Conservation (phyloP, 495 filamentous ascomycete genomes). For the Extremus antarcticus region DNA sequence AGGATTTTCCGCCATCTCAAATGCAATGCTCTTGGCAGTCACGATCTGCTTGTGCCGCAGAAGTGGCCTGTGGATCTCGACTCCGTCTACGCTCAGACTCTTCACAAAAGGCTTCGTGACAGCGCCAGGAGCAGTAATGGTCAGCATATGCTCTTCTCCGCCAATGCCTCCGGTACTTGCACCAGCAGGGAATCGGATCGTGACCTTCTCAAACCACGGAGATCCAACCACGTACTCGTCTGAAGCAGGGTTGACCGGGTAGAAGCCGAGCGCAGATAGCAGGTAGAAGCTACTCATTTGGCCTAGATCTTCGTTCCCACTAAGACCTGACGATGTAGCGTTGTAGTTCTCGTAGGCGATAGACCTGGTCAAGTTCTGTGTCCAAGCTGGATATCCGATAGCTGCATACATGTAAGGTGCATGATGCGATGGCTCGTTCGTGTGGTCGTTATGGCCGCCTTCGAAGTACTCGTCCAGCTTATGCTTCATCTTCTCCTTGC, state of each 20-base stretch:
- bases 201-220: conserved; percentile 18
- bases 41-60: conserved; percentile 16
- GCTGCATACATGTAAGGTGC: conserved; percentile 16
- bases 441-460: conserved; percentile 18
- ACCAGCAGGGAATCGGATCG: conserved; percentile 9
- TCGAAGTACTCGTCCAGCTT: conserved; percentile 18
- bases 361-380: conserved; percentile 15
- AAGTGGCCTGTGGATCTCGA: conserved; percentile 11
- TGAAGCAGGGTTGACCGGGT: conserved; percentile 16
- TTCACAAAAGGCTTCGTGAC: conserved; percentile 15
- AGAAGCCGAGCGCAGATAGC: conserved; percentile 18
- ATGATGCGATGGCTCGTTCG: conserved; percentile 20
- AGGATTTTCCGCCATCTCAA: conserved; percentile 19
- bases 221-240: conserved; percentile 17
- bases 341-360: conserved; percentile 15
- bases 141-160: conserved; percentile 7
- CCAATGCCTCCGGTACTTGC: conserved; percentile 12
- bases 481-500: conserved; percentile 6
- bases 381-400: conserved; percentile 12
- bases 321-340: conserved; percentile 13
- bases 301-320: conserved; percentile 20
- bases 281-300: conserved; percentile 20
- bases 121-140: conserved; percentile 13
- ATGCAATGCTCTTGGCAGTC: conserved; percentile 5
- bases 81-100: conserved; percentile 14